Evolutionary conservation across 2,329 filamentous ascomycete species (phyloP).

Genomic region (Clonostachys rhizophaga): DNA sequence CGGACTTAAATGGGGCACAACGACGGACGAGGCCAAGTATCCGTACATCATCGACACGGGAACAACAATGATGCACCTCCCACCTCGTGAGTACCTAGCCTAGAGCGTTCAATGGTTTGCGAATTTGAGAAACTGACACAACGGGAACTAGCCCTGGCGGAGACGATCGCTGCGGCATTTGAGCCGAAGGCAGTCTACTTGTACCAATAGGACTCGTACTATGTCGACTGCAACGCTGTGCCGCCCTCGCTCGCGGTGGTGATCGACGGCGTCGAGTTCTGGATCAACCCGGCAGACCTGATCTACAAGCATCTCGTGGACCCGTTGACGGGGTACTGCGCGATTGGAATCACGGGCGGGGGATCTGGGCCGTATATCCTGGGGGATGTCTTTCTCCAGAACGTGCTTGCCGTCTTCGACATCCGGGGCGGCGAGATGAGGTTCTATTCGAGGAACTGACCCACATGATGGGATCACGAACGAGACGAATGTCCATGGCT

Average conservation of each 20-base stretch:
- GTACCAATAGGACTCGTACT: constrained; percentile 41
- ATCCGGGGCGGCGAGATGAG: constrained; percentile 39
- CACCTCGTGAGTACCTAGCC: constrained; percentile 35
- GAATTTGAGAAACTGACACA: neutral
- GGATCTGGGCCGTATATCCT: constrained; percentile 41
- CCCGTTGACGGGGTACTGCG: constrained; percentile 39
- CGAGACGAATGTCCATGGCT: neutral
- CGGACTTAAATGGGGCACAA: constrained; percentile 37
- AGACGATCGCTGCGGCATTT: constrained; percentile 40
- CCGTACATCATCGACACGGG: constrained; percentile 48
- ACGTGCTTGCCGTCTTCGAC: constrained; percentile 43
- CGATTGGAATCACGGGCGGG: constrained; percentile 38
- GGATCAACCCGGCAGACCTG: constrained; percentile 41
- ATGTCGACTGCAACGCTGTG: constrained; percentile 40
- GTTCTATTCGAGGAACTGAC: constrained; percentile 24
- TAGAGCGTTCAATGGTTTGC: neutral
- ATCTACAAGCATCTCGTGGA: constrained; percentile 37
- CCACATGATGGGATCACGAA: neutral
- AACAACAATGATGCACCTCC: constrained; percentile 45
- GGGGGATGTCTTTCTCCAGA: constrained; percentile 45
- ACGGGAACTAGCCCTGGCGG: constrained; percentile 30
- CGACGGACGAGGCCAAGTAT: constrained; percentile 32
- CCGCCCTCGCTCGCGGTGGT: constrained; percentile 39
- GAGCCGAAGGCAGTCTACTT: constrained; percentile 39
- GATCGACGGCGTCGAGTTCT: constrained; percentile 35